These are phyloP conservation scores for Penicillium verhagenii DNA, from an alignment of 495 filamentous ascomycete genomes.

Conservation along the genomic window DNA sequence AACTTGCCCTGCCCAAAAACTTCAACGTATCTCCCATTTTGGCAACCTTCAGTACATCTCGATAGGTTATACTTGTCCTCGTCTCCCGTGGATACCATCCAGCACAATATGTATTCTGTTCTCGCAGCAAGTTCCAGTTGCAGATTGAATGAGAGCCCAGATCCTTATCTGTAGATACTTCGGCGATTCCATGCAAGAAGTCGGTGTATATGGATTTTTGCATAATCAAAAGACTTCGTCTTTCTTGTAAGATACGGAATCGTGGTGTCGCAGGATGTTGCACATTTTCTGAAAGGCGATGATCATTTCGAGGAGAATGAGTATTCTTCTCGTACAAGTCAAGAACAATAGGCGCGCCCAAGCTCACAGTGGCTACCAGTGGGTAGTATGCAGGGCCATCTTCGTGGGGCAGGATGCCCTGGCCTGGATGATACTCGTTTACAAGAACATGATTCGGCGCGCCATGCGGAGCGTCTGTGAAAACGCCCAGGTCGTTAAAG, in stretches of 20 bases:
- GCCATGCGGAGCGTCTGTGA: conserved; percentile 67
- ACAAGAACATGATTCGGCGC: conserved; percentile 88
- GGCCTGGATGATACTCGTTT: conserved; percentile 84
- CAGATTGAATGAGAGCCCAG: conserved; percentile 62
- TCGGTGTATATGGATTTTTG: conserved; percentile 65
- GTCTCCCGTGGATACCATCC: conserved; percentile 63
- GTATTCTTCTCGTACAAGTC: conserved; percentile 64
- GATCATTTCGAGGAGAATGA: not conserved
- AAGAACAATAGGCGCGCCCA: conserved; percentile 74
- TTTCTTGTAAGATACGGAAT: conserved; percentile 82
- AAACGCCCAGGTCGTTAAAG: conserved; percentile 60
- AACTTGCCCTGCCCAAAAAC: conserved; percentile 39
- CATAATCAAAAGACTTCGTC: conserved; percentile 77
- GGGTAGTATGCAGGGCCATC: conserved; percentile 85
- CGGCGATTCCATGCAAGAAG: conserved; percentile 75
- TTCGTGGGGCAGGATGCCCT: conserved; percentile 97
- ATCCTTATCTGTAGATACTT: conserved; percentile 57
- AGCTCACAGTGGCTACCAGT: conserved; percentile 84
- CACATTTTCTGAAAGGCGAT: not conserved
- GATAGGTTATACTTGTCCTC: conserved; percentile 85
- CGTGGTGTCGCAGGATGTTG: conserved; percentile 25
- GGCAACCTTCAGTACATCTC: conserved; percentile 86
- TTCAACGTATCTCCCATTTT: conserved; percentile 68
- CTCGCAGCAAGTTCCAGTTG: conserved; percentile 80
- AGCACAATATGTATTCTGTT: conserved; percentile 50